Conservation (phyloP, 768 basidiomycete species). For the Mycena leptocephala region DNA sequence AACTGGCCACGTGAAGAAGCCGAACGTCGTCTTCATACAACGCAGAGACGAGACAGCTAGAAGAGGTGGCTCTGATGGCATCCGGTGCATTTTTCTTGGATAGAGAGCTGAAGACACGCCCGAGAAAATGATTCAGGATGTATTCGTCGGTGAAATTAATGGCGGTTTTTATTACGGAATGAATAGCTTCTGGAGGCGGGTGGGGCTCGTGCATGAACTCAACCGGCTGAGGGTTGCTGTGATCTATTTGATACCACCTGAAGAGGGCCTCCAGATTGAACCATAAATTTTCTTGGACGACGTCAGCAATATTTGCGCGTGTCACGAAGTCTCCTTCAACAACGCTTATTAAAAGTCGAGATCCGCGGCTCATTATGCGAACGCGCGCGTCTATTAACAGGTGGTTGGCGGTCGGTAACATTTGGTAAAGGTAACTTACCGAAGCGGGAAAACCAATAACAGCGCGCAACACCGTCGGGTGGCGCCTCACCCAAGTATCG, state of each 20-base stretch:
- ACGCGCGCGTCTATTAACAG: slow-evolving; percentile 13
- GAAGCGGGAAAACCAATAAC: slow-evolving; percentile 13
- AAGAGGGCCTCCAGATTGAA: slow-evolving; percentile 25
- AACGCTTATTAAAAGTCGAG: slow-evolving; percentile 14
- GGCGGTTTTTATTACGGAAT: slow-evolving; percentile 6
- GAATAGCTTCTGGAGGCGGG: slow-evolving; percentile 24
- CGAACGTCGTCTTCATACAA: slow-evolving; percentile 56
- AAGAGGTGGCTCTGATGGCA: not conserved
- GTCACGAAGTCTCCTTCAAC: slow-evolving; percentile 29
- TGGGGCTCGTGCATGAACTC: slow-evolving; percentile 26
- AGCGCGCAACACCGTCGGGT: slow-evolving; percentile 6
- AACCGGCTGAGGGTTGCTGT: slow-evolving; percentile 31
- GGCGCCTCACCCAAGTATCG: slow-evolving; percentile 4
- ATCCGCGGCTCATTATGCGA: slow-evolving; percentile 11
- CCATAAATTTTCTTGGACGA: slow-evolving; percentile 26
- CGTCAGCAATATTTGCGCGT: slow-evolving; percentile 5
- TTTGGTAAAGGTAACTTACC: not conserved
- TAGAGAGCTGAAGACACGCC: slow-evolving; percentile 19
- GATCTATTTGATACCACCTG: slow-evolving; percentile 28
- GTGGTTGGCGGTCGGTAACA: not conserved
- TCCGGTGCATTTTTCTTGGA: slow-evolving; percentile 21
- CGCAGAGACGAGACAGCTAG: slow-evolving; percentile 31
- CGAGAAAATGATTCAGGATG: slow-evolving; percentile 13
- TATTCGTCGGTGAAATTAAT: slow-evolving; percentile 21
- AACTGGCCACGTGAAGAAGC: slow-evolving; percentile 53